Evolutionary conservation across 495 filamentous ascomycete species (phyloP).

Genomic region (Hypomontagnella submonticulosa): DNA sequence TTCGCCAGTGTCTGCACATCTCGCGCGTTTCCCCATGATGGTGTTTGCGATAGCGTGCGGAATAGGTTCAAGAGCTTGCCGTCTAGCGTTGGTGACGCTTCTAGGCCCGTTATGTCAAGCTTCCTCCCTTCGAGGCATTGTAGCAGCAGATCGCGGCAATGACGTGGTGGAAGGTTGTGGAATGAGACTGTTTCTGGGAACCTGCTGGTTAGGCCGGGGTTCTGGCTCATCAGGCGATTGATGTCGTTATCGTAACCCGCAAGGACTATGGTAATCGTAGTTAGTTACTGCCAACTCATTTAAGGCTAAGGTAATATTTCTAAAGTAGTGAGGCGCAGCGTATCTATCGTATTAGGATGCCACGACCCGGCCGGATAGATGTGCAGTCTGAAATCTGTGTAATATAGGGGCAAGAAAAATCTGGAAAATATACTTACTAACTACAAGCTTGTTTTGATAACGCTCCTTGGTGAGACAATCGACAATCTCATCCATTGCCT

Average conservation of each 20-base stretch:
- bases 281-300: constrained; percentile 48
- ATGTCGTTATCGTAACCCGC: constrained; percentile 80
- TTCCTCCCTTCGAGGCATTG: constrained; percentile 34
- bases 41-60: constrained; percentile 52
- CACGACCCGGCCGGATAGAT: too few species aligned
- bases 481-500: constrained; percentile 79
- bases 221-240: constrained; percentile 72
- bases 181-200: constrained; percentile 67
- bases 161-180: constrained; percentile 48
- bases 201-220: constrained; percentile 67
- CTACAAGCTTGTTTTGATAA: constrained; percentile 72
- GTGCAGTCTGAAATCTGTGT: background rate
- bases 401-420: background rate
- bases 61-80: constrained; percentile 54
- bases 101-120: constrained; percentile 55
- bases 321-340: too few species aligned
- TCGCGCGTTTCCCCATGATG: constrained; percentile 75
- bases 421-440: constrained; percentile 53
- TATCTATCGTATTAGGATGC: too few species aligned
- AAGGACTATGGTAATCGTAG: constrained; percentile 55
- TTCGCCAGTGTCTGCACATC: constrained; percentile 70
- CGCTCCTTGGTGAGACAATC: constrained; percentile 72
- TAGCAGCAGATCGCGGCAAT: constrained; percentile 55
- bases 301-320: too few species aligned
- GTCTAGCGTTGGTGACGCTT: constrained; percentile 44